Percentiles rank a stretch among this genome's conserved stretches.
phyloP scores from a whole-genome alignment of 768 basidiomycete species.

The Termitomyces sp. region DNA sequence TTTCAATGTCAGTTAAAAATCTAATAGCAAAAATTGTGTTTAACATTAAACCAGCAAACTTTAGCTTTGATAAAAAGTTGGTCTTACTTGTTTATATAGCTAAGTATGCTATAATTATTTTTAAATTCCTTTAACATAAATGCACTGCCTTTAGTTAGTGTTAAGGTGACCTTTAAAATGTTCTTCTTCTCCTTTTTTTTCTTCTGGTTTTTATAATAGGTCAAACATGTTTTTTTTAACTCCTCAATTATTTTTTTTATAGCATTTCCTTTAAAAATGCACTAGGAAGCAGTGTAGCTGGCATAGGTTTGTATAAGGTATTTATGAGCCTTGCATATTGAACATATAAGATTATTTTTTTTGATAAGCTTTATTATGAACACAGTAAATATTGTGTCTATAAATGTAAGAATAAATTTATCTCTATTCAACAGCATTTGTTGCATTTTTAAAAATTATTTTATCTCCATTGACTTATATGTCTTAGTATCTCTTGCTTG shows the following conservation, averaged over 20 bases:
- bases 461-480: not conserved
- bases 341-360: not conserved
- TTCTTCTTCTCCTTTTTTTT: not conserved
- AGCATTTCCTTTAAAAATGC: not conserved
- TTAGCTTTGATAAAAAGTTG: not conserved
- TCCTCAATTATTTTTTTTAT: not conserved
- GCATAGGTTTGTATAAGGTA: too few relatives aligned
- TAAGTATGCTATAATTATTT: not conserved
- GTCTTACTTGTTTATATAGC: not conserved
- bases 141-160: not conserved
- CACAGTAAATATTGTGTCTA: not conserved
- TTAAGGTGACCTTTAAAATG: not conserved
- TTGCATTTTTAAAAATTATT: too few relatives aligned
- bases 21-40: not conserved
- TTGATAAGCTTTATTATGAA: not conserved
- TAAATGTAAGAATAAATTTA: not conserved
- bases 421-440: not conserved
- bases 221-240: not conserved
- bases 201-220: not conserved
- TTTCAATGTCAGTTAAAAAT: not conserved
- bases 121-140: not conserved
- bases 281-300: not conserved
- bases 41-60: not conserved
- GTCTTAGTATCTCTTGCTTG: too few relatives aligned
- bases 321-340: not conserved